phyloP scores from a whole-genome alignment of 495 filamentous ascomycete species.

The Corynascus novoguineensis region DNA sequence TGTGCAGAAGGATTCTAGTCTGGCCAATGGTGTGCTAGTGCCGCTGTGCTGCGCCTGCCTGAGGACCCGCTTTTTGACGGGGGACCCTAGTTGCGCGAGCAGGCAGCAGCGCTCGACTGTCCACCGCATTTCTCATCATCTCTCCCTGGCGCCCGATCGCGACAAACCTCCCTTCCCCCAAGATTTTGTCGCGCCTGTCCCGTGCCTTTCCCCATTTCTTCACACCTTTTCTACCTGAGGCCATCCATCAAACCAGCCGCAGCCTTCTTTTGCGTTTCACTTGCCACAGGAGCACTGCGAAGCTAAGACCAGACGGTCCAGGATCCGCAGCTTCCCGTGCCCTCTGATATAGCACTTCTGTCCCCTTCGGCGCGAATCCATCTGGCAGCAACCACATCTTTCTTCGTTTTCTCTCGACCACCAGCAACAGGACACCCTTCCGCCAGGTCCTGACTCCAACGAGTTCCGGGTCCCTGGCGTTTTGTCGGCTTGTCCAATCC shows the following conservation, averaged over 20 bases:
- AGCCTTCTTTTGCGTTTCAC: background rate
- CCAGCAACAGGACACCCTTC: background rate
- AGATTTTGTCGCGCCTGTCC: conserved; percentile 15
- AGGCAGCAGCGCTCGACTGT: conserved; percentile 31
- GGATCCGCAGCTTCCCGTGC: background rate
- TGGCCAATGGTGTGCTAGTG: conserved; percentile 20
- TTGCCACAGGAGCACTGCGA: background rate
- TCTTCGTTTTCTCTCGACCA: background rate
- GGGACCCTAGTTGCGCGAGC: conserved; percentile 22
- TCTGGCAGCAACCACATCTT: background rate
- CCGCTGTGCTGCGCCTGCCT: conserved; percentile 26
- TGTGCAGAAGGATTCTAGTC: conserved; percentile 27
- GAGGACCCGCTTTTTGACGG: conserved; percentile 16
- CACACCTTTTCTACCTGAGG: conserved; percentile 17
- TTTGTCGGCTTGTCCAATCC: background rate
- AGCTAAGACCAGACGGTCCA: conserved; percentile 7
- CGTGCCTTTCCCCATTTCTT: conserved; percentile 9
- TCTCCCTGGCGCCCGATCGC: conserved; percentile 15
- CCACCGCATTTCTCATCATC: conserved; percentile 35
- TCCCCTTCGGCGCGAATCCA: conserved; percentile 13
- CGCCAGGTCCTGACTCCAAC: conserved; percentile 11
- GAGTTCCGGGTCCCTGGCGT: conserved; percentile 3
- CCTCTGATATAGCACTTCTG: conserved; percentile 16
- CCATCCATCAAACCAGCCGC: conserved; percentile 9
- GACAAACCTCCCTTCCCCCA: conserved; percentile 14